A percentile compares a stretch with the other conserved stretches of the same genome.
Evolutionary conservation across 371 early-diverging fungal species (phyloP).

Genomic region (Actinomortierella wolfii): DNA sequence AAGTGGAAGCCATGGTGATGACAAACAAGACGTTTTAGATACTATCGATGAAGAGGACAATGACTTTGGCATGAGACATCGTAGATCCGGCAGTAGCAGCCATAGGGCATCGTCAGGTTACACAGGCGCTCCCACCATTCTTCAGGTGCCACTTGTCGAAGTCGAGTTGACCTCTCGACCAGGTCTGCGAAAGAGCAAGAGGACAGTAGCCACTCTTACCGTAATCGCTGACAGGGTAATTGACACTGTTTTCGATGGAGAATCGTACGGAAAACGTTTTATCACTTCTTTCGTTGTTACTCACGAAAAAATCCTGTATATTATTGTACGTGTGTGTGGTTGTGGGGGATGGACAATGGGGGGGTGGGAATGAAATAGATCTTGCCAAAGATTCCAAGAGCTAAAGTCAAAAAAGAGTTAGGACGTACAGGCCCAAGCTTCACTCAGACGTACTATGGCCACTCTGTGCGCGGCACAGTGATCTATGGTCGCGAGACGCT

Average conservation of each 20-base stretch:
- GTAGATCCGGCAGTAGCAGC: too few species aligned
- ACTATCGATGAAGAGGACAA: slow-evolving; percentile 31
- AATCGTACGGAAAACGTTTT: too few species aligned
- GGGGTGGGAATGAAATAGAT: too few species aligned
- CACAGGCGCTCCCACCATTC: too few species aligned
- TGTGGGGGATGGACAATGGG: too few species aligned
- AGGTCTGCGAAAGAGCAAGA: slow-evolving; percentile 32
- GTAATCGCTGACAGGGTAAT: slow-evolving; percentile 33
- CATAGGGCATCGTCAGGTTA: too few species aligned
- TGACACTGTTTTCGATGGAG: too few species aligned
- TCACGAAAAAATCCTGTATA: too few species aligned
- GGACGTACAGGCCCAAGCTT: slow-evolving; percentile 25
- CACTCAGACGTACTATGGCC: slow-evolving; percentile 40
- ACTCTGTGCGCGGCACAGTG: slow-evolving; percentile 25
- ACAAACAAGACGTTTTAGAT: slow-evolving; percentile 33
- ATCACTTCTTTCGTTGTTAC: neutral
- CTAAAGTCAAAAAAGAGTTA: slow-evolving; percentile 17
- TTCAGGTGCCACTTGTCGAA: too few species aligned
- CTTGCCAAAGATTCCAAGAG: slow-evolving; percentile 13
- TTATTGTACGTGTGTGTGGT: too few species aligned
- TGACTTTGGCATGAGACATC: too few species aligned
- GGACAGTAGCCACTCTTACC: slow-evolving; percentile 27
- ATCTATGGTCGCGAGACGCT: slow-evolving; percentile 36
- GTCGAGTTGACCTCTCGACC: neutral
- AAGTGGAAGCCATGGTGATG: slow-evolving; percentile 21